Conservation (phyloP, 1,284 basidiomycete species). For the Apiotrichum gamsii region DNA sequence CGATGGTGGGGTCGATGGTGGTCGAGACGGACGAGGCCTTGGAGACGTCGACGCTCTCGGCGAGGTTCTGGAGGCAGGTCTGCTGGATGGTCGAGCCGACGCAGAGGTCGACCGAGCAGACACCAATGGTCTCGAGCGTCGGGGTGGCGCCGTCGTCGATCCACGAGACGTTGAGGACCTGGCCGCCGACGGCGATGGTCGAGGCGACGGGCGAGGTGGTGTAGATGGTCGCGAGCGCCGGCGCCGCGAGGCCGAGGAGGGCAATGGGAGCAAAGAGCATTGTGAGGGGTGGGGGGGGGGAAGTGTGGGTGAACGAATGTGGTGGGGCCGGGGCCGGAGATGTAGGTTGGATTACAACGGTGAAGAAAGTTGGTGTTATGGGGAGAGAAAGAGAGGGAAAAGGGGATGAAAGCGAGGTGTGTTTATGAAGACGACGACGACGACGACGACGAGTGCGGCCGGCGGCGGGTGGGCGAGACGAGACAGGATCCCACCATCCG, state of each 20-base stretch:
- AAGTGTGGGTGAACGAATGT: constrained; percentile 33
- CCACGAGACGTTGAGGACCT: constrained; percentile 60
- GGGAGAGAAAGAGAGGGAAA: constrained; percentile 1
- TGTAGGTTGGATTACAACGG: background rate
- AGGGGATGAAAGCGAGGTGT: no score
- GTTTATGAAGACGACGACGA: no score
- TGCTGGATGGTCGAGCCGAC: constrained; percentile 46
- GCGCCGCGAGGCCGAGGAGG: constrained; percentile 44
- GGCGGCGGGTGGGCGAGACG: no score
- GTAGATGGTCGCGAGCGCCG: constrained; percentile 43
- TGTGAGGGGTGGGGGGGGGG: constrained; percentile 2
- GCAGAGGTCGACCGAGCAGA: constrained; percentile 61
- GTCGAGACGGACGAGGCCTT: constrained; percentile 54
- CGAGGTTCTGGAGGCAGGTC: constrained; percentile 63
- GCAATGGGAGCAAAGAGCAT: constrained; percentile 38
- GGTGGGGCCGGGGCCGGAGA: background rate
- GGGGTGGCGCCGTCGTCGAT: constrained; percentile 57
- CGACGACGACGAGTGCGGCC: no score
- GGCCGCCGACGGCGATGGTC: constrained; percentile 57
- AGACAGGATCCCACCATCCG: no score
- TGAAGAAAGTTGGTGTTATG: constrained; percentile 4
- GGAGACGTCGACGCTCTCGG: constrained; percentile 57
- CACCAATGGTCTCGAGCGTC: constrained; percentile 57
- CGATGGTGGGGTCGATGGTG: constrained; percentile 58
- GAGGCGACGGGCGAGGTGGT: constrained; percentile 48